These are phyloP conservation scores for Fusarium graminum DNA, from an alignment of 2,329 filamentous ascomycete species.

Conservation along the genomic window DNA sequence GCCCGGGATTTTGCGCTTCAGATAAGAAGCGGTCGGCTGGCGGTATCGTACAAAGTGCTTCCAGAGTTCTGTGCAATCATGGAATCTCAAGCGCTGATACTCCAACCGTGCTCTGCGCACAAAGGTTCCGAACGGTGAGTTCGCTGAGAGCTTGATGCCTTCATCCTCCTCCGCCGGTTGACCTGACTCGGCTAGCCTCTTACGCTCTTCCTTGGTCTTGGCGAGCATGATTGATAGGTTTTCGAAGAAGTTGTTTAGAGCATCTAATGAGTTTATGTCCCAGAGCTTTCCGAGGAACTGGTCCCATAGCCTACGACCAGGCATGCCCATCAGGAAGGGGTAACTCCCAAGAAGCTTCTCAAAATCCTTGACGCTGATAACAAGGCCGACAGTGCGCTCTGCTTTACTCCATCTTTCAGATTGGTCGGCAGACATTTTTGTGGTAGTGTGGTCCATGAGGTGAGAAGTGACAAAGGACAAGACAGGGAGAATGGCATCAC, in stretches of 20 bases:
- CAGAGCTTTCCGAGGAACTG: constrained; percentile 84
- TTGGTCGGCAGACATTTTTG: constrained; percentile 49
- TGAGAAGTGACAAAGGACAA: constrained; percentile 84
- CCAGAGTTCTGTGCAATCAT: constrained; percentile 84
- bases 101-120: constrained; percentile 82
- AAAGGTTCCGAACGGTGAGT: constrained; percentile 85
- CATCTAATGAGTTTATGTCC: constrained; percentile 84
- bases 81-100: constrained; percentile 83
- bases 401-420: constrained; percentile 61
- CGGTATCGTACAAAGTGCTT: constrained; percentile 84
- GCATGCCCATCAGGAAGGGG: constrained; percentile 68
- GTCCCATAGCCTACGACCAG: constrained; percentile 89
- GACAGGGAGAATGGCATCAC: constrained; percentile 77
- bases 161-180: constrained; percentile 61
- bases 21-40: constrained; percentile 76
- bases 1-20: constrained; percentile 72
- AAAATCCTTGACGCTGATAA: constrained; percentile 69
- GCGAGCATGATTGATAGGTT: constrained; percentile 68
- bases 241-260: constrained; percentile 81
- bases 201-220: constrained; percentile 72
- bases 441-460: constrained; percentile 65
- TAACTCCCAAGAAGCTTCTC: constrained; percentile 68
- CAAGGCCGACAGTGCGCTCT: constrained; percentile 64
- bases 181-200: constrained; percentile 64
- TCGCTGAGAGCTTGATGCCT: constrained; percentile 74